phyloP scores from a whole-genome alignment of 306 rosid species.

The Prunus salicina region DNA sequence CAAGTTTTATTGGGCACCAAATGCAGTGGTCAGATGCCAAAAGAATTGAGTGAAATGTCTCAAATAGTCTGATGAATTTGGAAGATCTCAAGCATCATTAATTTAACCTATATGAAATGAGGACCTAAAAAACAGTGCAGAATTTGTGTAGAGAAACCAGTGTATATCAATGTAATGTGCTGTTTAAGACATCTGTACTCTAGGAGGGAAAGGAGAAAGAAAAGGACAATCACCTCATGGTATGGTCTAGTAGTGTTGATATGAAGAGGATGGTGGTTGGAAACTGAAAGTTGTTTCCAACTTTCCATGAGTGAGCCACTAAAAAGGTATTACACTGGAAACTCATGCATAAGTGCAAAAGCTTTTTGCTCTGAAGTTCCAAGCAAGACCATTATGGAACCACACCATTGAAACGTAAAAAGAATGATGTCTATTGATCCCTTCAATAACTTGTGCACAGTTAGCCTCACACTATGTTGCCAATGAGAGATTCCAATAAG shows the following conservation, averaged over 20 bases:
- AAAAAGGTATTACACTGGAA: not conserved
- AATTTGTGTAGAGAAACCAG: not conserved
- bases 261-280: constrained; percentile 22
- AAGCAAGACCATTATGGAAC: constrained; percentile 12
- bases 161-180: constrained; percentile 12
- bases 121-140: not conserved
- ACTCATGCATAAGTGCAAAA: not conserved
- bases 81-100: constrained; percentile 2
- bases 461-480: not conserved
- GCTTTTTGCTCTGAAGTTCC: constrained; percentile 16
- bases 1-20: constrained; percentile 2
- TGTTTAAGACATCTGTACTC: constrained; percentile 14
- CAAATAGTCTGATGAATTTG: constrained; percentile 17
- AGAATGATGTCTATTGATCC: not conserved
- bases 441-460: not conserved
- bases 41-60: constrained; percentile 11
- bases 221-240: constrained; percentile 12
- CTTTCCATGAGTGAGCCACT: constrained; percentile 17
- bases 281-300: constrained; percentile 5
- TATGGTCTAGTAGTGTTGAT: constrained; percentile 21
- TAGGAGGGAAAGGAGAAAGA: constrained; percentile 12
- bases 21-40: not conserved
- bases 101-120: not conserved
- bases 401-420: not conserved
- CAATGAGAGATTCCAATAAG: not conserved